phyloP scores from a whole-genome alignment of 441 rosid genomes.

The Capsella rubella region DNA sequence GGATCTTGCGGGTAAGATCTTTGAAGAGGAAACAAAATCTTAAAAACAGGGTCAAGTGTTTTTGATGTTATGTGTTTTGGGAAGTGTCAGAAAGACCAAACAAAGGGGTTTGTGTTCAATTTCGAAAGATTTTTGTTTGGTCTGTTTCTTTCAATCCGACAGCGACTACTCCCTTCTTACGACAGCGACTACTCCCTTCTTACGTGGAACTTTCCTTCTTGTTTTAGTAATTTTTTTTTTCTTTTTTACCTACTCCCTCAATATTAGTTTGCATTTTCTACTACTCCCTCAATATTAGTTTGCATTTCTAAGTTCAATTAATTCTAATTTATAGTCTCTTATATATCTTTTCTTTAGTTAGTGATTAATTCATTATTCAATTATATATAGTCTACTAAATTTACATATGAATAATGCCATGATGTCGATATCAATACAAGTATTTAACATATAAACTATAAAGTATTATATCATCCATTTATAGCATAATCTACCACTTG shows the following conservation, averaged over 20 bases:
- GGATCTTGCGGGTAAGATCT: conserved; percentile 63
- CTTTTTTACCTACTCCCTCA: too few relatives aligned
- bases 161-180: conserved; percentile 43
- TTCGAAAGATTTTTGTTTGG: conserved; percentile 42
- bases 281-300: too few relatives aligned
- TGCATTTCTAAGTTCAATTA: too few relatives aligned
- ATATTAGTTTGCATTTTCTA: too few relatives aligned
- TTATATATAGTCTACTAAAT: not conserved
- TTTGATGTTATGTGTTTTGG: conserved; percentile 34
- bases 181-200: conserved; percentile 42
- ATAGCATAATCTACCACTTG: not conserved
- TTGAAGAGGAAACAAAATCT: conserved; percentile 54
- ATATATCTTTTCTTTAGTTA: not conserved
- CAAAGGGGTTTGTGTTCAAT: conserved; percentile 12
- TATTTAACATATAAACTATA: too few relatives aligned
- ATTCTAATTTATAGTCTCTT: not conserved
- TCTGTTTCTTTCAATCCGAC: conserved; percentile 49
- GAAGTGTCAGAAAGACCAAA: conserved; percentile 37
- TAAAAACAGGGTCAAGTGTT: conserved; percentile 38
- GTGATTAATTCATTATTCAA: not conserved
- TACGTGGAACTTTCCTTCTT: conserved; percentile 41
- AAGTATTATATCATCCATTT: not conserved
- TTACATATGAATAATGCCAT: not conserved
- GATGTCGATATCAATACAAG: not conserved
- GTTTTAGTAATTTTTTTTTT: not conserved